Evolutionary conservation across 2,329 filamentous ascomycete species (phyloP).

Genomic region (Sclerotinia spermophila): DNA sequence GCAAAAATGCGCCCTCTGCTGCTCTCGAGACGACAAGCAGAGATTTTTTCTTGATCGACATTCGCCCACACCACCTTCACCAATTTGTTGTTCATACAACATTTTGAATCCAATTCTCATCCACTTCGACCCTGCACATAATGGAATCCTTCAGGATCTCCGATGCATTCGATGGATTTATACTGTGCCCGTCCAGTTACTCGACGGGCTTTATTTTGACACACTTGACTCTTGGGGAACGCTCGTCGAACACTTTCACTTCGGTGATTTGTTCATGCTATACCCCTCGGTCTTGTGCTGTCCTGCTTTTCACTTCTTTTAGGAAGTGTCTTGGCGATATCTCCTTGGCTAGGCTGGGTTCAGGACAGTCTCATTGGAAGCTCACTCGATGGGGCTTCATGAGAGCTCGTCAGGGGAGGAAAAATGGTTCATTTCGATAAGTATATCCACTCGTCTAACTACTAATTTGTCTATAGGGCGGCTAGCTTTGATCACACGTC

Average conservation of each 20-base stretch:
- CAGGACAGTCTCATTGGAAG: conserved; percentile 10
- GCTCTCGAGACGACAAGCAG: conserved; percentile 16
- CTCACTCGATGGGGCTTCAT: conserved; percentile 5
- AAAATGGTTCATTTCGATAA: background rate
- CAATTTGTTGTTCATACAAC: background rate
- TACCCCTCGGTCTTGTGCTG: background rate
- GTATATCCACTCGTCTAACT: background rate
- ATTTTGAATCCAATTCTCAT: background rate
- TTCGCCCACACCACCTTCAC: background rate
- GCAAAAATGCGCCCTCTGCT: conserved; percentile 12
- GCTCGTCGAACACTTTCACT: background rate
- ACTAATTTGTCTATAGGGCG: conserved; percentile 8
- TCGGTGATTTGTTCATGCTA: background rate
- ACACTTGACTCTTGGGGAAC: background rate
- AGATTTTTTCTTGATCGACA: conserved; percentile 7
- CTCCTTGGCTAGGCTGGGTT: background rate
- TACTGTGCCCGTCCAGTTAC: conserved; percentile 8
- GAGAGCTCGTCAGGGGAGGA: background rate
- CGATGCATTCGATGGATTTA: conserved; percentile 6
- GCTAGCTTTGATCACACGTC: conserved; percentile 11
- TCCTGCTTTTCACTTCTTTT: background rate
- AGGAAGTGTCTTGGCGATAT: conserved; percentile 6
- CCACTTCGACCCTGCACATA: background rate
- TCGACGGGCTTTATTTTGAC: conserved; percentile 3
- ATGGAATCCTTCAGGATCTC: conserved; percentile 10